These are phyloP conservation scores for Monosporozyma siamensis DNA, from an alignment of 805 yeast genomes.

Conservation along the genomic window DNA sequence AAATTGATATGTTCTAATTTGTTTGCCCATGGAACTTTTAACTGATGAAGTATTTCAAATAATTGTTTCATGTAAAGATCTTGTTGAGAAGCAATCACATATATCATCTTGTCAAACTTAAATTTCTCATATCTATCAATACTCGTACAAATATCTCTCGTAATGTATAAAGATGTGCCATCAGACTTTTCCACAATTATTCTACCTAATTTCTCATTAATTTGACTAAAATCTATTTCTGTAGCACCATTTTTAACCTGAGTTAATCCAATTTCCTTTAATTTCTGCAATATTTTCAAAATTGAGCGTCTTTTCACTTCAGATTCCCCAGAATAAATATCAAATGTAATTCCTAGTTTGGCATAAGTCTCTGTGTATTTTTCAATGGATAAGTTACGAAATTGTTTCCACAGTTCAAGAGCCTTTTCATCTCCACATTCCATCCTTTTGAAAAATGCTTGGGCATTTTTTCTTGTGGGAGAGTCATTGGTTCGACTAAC, in stretches of 20 bases:
- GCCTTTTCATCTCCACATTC: slow-evolving; percentile 88
- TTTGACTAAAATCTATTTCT: slow-evolving; percentile 73
- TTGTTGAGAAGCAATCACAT: slow-evolving; percentile 94
- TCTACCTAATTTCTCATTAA: slow-evolving; percentile 88
- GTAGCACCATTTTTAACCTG: slow-evolving; percentile 87
- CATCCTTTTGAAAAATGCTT: slow-evolving; percentile 80
- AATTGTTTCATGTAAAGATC: slow-evolving; percentile 91
- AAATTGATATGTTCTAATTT: slow-evolving; percentile 77
- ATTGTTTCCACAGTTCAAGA: slow-evolving; percentile 67
- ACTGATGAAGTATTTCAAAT: slow-evolving; percentile 83
- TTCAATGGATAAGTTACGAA: slow-evolving; percentile 84
- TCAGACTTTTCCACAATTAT: slow-evolving; percentile 88
- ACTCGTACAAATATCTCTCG: slow-evolving; percentile 97
- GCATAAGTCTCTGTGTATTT: slow-evolving; percentile 83
- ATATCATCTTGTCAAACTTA: slow-evolving; percentile 90
- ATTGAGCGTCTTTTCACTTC: slow-evolving; percentile 72
- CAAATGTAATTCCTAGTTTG: slow-evolving; percentile 82
- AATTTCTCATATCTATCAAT: slow-evolving; percentile 75
- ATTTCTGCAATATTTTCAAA: slow-evolving; percentile 51
- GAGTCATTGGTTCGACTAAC: not conserved
- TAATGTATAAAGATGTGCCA: slow-evolving; percentile 87
- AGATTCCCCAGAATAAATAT: slow-evolving; percentile 90
- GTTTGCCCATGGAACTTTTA: slow-evolving; percentile 84
- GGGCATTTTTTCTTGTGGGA: slow-evolving; percentile 71
- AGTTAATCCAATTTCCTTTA: slow-evolving; percentile 60